phyloP scores from a whole-genome alignment of 106 monocot species.

The Allium sativum region DNA sequence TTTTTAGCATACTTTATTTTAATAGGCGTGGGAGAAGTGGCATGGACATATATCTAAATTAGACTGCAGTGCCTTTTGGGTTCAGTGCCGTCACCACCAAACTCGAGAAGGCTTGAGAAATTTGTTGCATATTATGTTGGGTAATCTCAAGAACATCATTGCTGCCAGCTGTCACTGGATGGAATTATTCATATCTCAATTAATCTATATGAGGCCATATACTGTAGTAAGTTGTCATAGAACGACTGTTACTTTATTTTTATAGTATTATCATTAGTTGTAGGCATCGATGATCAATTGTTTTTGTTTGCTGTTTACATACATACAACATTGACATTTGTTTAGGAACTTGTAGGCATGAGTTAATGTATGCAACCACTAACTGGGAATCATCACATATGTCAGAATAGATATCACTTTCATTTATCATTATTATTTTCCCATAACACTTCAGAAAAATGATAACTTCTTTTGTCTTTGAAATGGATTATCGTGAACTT shows the following conservation, averaged over 20 bases:
- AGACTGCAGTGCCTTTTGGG: slow-evolving; percentile 86
- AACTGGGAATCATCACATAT: no score
- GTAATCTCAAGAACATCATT: slow-evolving; percentile 48
- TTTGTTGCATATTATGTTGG: slow-evolving; percentile 83
- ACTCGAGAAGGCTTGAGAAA: slow-evolving; percentile 76
- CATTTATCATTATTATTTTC: no score
- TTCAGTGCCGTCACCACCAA: slow-evolving; percentile 67
- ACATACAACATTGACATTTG: no score
- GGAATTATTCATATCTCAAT: slow-evolving; percentile 78
- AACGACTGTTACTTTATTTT: background rate
- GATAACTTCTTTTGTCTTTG: no score
- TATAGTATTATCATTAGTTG: no score
- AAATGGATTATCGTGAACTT: no score
- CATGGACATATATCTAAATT: slow-evolving; percentile 69
- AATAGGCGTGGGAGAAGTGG: slow-evolving; percentile 96
- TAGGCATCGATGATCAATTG: no score
- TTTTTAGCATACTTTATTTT: slow-evolving; percentile 4
- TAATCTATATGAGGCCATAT: slow-evolving; percentile 69
- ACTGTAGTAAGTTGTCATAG: slow-evolving; percentile 36
- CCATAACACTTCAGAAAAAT: no score
- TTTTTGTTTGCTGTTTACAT: no score
- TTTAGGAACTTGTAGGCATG: no score
- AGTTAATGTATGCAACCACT: no score
- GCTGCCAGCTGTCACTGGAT: slow-evolving; percentile 67
- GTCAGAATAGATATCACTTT: no score